Percentiles rank a stretch among this genome's conserved stretches.
phyloP scores from a whole-genome alignment of 305 asterid genomes.

The Solanum hybrid region DNA sequence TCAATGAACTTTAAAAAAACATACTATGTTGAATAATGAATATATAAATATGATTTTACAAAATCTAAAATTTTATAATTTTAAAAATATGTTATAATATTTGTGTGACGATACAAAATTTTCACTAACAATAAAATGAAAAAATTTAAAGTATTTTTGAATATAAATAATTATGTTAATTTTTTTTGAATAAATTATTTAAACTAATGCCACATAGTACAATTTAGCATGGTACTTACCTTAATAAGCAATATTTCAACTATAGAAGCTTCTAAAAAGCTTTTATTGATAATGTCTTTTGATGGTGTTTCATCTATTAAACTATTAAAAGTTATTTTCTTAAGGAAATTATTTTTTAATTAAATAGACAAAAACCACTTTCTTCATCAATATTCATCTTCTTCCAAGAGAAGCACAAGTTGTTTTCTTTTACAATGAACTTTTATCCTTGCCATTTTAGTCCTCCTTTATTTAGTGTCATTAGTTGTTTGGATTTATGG shows the following conservation, averaged over 20 bases:
- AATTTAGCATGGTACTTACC: background rate
- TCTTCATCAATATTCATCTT: background rate
- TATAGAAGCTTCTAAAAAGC: background rate
- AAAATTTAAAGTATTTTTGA: too few relatives aligned
- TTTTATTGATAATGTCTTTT: background rate
- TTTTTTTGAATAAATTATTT: too few relatives aligned
- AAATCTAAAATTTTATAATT: too few relatives aligned
- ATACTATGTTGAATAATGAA: background rate
- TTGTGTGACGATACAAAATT: accelerated
- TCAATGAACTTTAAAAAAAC: background rate
- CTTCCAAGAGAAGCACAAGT: background rate
- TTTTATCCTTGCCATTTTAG: background rate
- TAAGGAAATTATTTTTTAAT: background rate
- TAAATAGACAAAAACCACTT: background rate
- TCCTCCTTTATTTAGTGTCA: background rate
- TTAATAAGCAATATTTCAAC: background rate
- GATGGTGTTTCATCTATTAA: background rate
- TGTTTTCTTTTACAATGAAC: background rate
- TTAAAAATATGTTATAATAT: too few relatives aligned
- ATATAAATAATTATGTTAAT: too few relatives aligned
- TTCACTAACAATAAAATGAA: background rate
- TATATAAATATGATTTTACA: background rate
- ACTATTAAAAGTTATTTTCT: background rate
- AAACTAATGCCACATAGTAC: background rate
- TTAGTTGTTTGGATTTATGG: background rate